Conservation (phyloP, 164 flowering plant genomes). For the Chimonanthus praecox region DNA sequence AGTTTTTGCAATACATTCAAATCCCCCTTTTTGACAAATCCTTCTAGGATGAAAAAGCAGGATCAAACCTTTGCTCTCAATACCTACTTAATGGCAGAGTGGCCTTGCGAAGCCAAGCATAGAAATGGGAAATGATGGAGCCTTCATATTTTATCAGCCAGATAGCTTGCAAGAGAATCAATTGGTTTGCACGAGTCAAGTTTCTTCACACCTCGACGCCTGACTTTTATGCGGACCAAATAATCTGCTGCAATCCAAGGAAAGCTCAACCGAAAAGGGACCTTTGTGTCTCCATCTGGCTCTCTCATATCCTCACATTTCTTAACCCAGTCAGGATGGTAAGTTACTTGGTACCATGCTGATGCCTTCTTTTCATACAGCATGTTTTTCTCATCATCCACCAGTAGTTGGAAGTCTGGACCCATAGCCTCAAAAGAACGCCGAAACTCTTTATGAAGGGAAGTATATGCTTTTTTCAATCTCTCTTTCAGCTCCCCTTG, state of each 20-base stretch:
- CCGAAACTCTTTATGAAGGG: constrained; percentile 64
- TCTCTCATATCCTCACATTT: constrained; percentile 37
- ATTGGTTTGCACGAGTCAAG: constrained; percentile 49
- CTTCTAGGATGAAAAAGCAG: too few species aligned
- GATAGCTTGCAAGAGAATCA: constrained; percentile 45
- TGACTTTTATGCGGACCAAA: constrained; percentile 75
- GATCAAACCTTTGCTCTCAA: too few species aligned
- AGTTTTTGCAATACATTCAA: too few species aligned
- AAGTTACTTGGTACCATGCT: constrained; percentile 93
- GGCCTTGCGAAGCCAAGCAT: constrained; percentile 37
- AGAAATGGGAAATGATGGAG: constrained; percentile 5
- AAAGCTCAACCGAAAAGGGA: constrained; percentile 58
- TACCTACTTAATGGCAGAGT: constrained; percentile 49
- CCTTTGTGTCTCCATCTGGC: constrained; percentile 20
- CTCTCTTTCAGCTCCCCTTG: constrained; percentile 83
- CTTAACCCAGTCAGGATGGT: constrained; percentile 68
- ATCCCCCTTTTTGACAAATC: too few species aligned
- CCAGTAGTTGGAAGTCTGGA: constrained; percentile 26
- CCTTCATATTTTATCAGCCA: constrained; percentile 47
- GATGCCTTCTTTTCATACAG: constrained; percentile 79
- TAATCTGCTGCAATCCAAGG: constrained; percentile 91
- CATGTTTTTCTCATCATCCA: constrained; percentile 48
- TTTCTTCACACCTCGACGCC: constrained; percentile 15
- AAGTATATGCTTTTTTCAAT: constrained; percentile 62
- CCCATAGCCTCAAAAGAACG: constrained; percentile 50